Percentiles rank a stretch among this genome's conserved stretches.
Conservation (phyloP, 202 grass and related monocot genomes). For the Hordeum pubiflorum region DNA sequence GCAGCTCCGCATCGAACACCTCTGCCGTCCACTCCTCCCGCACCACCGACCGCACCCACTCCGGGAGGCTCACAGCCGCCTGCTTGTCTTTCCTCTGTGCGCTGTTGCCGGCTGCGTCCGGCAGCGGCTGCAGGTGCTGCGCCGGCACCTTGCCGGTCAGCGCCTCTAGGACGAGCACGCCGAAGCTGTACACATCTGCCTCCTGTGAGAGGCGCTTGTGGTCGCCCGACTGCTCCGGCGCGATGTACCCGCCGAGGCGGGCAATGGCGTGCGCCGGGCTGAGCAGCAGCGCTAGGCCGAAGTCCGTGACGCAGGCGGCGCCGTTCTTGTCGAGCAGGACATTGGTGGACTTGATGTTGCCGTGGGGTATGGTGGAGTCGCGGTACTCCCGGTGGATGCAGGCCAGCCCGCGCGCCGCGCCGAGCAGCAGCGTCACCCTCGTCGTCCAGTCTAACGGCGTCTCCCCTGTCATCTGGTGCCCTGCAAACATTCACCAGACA, state of each 20-base stretch:
- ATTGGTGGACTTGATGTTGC: conserved; percentile 88
- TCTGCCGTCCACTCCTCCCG: conserved; percentile 91
- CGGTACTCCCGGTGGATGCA: conserved; percentile 68
- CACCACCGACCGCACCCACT: conserved; percentile 90
- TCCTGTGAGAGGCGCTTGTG: conserved; percentile 67
- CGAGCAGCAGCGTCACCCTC: conserved; percentile 49
- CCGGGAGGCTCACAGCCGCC: conserved; percentile 37
- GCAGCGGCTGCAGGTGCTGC: conserved; percentile 26
- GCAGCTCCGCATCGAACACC: conserved; percentile 89
- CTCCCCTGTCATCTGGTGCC: conserved; percentile 38
- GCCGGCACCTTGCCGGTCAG: conserved; percentile 58
- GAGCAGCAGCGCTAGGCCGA: conserved; percentile 66
- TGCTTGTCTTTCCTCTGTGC: conserved; percentile 27
- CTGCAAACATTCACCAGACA: conserved; percentile 20
- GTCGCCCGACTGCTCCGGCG: conserved; percentile 45
- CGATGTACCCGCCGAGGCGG: conserved; percentile 55
- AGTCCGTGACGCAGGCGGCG: conserved; percentile 57
- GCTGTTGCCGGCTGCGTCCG: background rate
- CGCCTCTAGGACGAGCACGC: conserved; percentile 70
- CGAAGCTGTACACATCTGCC: conserved; percentile 87
- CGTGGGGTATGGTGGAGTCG: conserved; percentile 48
- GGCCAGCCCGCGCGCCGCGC: conserved; percentile 57
- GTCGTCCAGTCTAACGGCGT: conserved; percentile 63
- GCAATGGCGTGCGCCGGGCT: conserved; percentile 52
- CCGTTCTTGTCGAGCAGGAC: conserved; percentile 57